Evolutionary conservation across 805 yeast species (phyloP).

Genomic region (Yamadazyma tumulicola): DNA sequence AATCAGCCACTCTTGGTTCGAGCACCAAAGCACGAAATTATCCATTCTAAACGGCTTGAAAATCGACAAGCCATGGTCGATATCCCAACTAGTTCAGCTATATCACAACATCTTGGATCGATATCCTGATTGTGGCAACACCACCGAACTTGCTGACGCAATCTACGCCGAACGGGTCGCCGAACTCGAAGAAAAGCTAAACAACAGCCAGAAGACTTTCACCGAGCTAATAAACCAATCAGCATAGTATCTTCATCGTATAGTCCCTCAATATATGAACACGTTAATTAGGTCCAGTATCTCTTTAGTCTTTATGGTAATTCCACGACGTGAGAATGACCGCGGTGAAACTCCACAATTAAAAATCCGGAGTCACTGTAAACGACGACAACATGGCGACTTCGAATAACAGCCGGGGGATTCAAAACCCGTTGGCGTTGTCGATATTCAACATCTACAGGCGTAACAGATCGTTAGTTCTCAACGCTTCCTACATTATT

Average conservation of each 20-base stretch:
- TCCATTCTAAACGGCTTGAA: constrained; percentile 17
- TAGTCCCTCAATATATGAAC: not conserved
- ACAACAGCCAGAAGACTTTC: constrained; percentile 22
- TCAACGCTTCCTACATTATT: constrained; percentile 40
- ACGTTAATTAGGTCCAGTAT: too few species aligned
- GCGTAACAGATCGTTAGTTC: constrained; percentile 36
- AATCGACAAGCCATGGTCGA: constrained; percentile 15
- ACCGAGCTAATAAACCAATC: constrained; percentile 6
- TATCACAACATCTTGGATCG: constrained; percentile 26
- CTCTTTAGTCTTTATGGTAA: too few species aligned
- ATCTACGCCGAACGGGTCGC: constrained; percentile 29
- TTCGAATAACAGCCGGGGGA: too few species aligned
- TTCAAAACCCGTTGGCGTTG: constrained; percentile 19
- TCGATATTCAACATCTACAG: constrained; percentile 33
- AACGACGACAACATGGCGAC: too few species aligned
- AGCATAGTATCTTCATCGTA: not conserved
- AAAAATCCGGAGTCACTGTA: too few species aligned
- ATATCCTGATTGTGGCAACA: constrained; percentile 23
- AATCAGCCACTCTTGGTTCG: constrained; percentile 27
- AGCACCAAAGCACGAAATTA: constrained; percentile 25
- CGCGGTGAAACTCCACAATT: too few species aligned
- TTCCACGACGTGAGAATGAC: too few species aligned
- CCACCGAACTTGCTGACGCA: constrained; percentile 39
- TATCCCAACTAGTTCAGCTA: constrained; percentile 18
- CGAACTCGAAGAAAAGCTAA: constrained; percentile 28